A percentile compares a stretch with the other conserved stretches of the same genome.
phyloP scores from a whole-genome alignment of 129 eudicot species.

The Helichrysum umbraculigerum region DNA sequence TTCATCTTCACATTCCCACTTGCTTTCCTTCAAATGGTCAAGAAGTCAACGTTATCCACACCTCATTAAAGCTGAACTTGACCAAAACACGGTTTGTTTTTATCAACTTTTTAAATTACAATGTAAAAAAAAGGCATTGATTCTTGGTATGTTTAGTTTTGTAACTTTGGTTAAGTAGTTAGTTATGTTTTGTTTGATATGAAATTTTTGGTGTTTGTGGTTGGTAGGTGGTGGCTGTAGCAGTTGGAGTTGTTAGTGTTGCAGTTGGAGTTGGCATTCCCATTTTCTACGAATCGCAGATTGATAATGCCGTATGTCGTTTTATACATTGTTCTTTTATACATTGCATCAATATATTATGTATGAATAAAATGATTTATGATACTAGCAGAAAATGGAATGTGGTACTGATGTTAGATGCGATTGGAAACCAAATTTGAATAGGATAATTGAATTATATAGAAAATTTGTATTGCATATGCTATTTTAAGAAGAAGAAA shows the following conservation, averaged over 20 bases:
- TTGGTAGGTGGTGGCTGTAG: slow-evolving; percentile 67
- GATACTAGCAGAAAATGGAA: neutral
- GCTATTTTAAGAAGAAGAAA: neutral
- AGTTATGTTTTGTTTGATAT: neutral
- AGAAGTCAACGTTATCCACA: slow-evolving; percentile 50
- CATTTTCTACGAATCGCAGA: slow-evolving; percentile 83
- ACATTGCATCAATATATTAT: too few relatives aligned
- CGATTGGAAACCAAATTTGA: neutral
- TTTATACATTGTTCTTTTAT: neutral
- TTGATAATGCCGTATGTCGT: slow-evolving; percentile 71
- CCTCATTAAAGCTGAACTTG: slow-evolving; percentile 76
- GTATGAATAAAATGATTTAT: neutral
- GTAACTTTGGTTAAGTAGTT: neutral
- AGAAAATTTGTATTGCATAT: neutral
- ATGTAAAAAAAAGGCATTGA: neutral
- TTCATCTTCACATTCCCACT: slow-evolving; percentile 38
- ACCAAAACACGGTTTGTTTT: slow-evolving; percentile 64
- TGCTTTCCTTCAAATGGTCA: slow-evolving; percentile 31
- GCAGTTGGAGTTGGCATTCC: slow-evolving; percentile 91
- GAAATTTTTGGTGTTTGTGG: slow-evolving; percentile 12
- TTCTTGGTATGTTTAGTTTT: neutral
- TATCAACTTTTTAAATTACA: neutral
- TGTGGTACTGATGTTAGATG: neutral
- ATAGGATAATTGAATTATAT: neutral
- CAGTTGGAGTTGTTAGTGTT: slow-evolving; percentile 89